phyloP scores from a whole-genome alignment of 1,139 yeast genomes.

The Keqinozyma sinolaborantium region DNA sequence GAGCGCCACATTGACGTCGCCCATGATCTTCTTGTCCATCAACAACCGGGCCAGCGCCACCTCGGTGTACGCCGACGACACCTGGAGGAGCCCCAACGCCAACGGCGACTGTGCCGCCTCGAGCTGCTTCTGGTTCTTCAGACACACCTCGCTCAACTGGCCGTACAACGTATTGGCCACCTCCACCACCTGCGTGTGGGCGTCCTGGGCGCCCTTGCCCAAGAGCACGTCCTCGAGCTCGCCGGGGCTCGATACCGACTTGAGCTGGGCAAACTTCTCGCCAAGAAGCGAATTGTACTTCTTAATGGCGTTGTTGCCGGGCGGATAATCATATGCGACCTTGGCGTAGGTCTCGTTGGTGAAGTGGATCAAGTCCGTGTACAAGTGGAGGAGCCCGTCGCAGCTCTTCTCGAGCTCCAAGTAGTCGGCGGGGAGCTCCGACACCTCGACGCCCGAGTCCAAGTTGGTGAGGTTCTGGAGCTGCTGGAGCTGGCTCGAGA shows the following conservation, averaged over 20 bases:
- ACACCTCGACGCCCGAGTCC: conserved; percentile 34
- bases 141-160: conserved; percentile 34
- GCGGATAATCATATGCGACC: conserved; percentile 72
- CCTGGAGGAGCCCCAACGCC: conserved; percentile 51
- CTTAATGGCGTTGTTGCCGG: conserved; percentile 49
- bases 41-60: conserved; percentile 60
- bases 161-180: conserved; percentile 46
- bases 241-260: conserved; percentile 59
- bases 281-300: conserved; percentile 48
- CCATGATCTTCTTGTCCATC: conserved; percentile 60
- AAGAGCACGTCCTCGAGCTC: conserved; percentile 55
- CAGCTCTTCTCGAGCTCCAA: conserved; percentile 62
- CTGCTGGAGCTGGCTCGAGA: conserved; percentile 38
- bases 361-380: conserved; percentile 55
- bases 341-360: conserved; percentile 60
- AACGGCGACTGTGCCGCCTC: conserved; percentile 44
- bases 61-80: conserved; percentile 56
- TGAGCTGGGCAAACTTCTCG: conserved; percentile 54
- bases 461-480: conserved; percentile 40
- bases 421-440: conserved; percentile 74
- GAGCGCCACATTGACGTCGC: conserved; percentile 54
- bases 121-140: conserved; percentile 36
- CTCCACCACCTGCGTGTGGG: conserved; percentile 28
- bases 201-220: conserved; percentile 21
- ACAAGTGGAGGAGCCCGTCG: conserved; percentile 57